Base-by-base conservation (phyloP, 108 stramenopile species). In the Nitzschia sp. region DNA sequence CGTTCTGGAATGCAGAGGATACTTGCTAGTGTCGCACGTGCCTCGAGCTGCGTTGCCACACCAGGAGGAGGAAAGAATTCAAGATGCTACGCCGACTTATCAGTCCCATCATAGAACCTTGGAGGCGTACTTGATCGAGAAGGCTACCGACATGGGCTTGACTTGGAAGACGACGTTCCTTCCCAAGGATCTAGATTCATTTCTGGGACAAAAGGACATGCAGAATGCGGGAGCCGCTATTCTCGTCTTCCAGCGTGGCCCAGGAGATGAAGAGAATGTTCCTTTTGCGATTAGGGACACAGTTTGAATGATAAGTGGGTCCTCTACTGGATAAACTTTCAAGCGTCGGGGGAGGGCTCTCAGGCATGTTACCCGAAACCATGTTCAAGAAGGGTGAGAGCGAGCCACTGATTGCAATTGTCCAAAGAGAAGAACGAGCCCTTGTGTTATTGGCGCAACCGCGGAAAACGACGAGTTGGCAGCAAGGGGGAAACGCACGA, bases 11-110 rank as follows among this genome's bases (percentile, higher is more conserved):
- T 23, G 3, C 5, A 9, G 49, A 1, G 58, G 28, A 3, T 47
- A 45, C 34, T 87, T 90, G 36, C 36, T 90, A 25, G 28, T 90
- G 31, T 72, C 86, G 23, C 89, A 90, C 53, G 82, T 90, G 21
- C 89, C 89, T 15, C 72, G 89, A 34, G 86, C 86, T 9, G 58
- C 67, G 11, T 30, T 67, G 2, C 54, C 72, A 13, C 24, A 68
- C 38, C 26, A 23, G 1, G n/a, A 19, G 32, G n/a, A 59, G 3
- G 25, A 54, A 25, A 1, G 2, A 1, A 33, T 1, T 29, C 34
- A n/a, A 11, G 2, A 2, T 28, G n/a, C 30, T 17, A 32, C 3
- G 35, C 15, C 58, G 18, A 54, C 53, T n/a, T n/a, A 18, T 17
- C 53, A 23, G 6, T 19, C 53, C 5, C 35, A 59, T 21, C 2